phyloP scores from a whole-genome alignment of 2,329 filamentous ascomycete genomes.

The Botrytis galanthina region DNA sequence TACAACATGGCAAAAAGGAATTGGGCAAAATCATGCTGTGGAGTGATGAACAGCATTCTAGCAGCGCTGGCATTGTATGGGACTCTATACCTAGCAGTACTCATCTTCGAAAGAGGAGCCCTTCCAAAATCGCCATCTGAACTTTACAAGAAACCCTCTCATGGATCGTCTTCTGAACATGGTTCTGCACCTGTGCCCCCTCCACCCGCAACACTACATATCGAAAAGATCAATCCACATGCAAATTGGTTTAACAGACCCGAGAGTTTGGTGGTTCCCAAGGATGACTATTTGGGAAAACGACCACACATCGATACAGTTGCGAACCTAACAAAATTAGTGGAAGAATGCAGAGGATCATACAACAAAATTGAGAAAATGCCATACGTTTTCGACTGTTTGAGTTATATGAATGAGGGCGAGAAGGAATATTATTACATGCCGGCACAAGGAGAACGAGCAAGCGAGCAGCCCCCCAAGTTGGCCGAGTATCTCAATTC shows the following conservation, averaged over 20 bases:
- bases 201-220: slow-evolving; percentile 29
- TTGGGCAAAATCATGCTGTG: slow-evolving; percentile 30
- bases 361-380: slow-evolving; percentile 54
- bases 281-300: slow-evolving; percentile 51
- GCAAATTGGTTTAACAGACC: slow-evolving; percentile 55
- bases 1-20: slow-evolving; percentile 33
- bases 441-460: slow-evolving; percentile 39
- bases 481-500: slow-evolving; percentile 38
- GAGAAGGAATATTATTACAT: slow-evolving; percentile 51
- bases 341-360: slow-evolving; percentile 52
- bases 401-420: slow-evolving; percentile 49
- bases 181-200: slow-evolving; percentile 20
- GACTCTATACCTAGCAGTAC: slow-evolving; percentile 32
- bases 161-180: slow-evolving; percentile 25
- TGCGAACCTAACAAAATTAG: slow-evolving; percentile 50
- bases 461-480: slow-evolving; percentile 37
- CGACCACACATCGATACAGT: slow-evolving; percentile 52
- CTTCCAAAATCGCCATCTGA: slow-evolving; percentile 34
- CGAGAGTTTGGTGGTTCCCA: slow-evolving; percentile 47
- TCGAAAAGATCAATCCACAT: slow-evolving; percentile 49
- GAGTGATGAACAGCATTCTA: slow-evolving; percentile 36
- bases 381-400: slow-evolving; percentile 51
- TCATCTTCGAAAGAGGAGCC: slow-evolving; percentile 32
- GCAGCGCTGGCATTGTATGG: slow-evolving; percentile 34
- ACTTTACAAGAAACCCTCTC: slow-evolving; percentile 30